A percentile compares a stretch with the other conserved stretches of the same genome.
Evolutionary conservation across 2,329 filamentous ascomycete species (phyloP).

Genomic region (Pseudonectria buxi): DNA sequence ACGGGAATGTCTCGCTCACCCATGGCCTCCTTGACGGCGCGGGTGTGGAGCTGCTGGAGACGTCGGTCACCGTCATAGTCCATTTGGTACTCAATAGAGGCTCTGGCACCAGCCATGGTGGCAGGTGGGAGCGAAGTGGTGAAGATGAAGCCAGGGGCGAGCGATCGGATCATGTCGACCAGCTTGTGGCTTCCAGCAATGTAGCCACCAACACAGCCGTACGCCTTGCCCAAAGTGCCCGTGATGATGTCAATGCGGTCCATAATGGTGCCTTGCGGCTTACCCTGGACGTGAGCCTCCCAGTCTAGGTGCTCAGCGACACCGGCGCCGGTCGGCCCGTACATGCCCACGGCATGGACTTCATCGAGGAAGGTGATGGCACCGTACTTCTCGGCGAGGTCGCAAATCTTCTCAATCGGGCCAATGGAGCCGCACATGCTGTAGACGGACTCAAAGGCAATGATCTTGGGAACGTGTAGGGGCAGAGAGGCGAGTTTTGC

Average conservation of each 20-base stretch:
- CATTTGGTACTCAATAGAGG: conserved; percentile 92
- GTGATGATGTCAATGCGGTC: conserved; percentile 98
- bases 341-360: conserved; percentile 99
- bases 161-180: conserved; percentile 86
- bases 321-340: conserved; percentile 89
- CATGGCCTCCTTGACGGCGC: conserved; percentile 83
- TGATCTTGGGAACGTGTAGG: conserved; percentile 85
- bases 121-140: conserved; percentile 93
- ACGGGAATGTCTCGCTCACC: conserved; percentile 80
- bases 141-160: conserved; percentile 97
- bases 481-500: conserved; percentile 85
- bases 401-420: conserved; percentile 91
- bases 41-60: conserved; percentile 93
- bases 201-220: conserved; percentile 95
- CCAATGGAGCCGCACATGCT: conserved; percentile 98
- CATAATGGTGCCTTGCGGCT: conserved; percentile 77
- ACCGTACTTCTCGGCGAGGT: conserved; percentile 94
- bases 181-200: conserved; percentile 84
- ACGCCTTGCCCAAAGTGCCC: conserved; percentile 93
- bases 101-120: conserved; percentile 88
- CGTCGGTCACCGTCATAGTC: conserved; percentile 76
- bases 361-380: conserved; percentile 97
- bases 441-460: conserved; percentile 97
- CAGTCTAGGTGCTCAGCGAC: conserved; percentile 97
- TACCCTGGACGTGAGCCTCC: conserved; percentile 71